Evolutionary conservation across 108 stramenopile species (phyloP).

Genomic region (Seminavis robusta): DNA sequence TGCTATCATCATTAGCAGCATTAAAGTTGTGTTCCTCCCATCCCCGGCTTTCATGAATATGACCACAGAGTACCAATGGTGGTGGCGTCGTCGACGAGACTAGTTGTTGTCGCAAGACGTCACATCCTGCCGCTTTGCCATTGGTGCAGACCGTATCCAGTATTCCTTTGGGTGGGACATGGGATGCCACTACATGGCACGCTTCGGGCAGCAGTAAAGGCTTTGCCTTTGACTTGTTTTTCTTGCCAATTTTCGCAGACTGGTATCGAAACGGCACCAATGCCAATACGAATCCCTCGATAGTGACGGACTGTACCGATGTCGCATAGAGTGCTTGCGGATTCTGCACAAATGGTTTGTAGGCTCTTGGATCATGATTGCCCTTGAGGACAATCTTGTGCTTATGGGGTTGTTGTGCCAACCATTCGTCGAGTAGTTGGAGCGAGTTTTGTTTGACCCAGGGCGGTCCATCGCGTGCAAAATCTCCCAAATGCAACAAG

Average conservation of each 20-base stretch:
- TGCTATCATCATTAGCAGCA: conserved; percentile 8
- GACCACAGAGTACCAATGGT: conserved; percentile 63
- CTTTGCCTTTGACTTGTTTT: no score
- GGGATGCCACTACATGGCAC: conserved; percentile 65
- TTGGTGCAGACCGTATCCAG: conserved; percentile 55
- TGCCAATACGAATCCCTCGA: conserved; percentile 21
- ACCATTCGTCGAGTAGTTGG: conserved; percentile 48
- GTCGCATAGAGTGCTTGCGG: no score
- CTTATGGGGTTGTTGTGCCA: conserved; percentile 54
- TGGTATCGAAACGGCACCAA: conserved; percentile 42
- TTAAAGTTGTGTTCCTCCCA: conserved; percentile 27
- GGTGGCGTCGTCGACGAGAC: no score
- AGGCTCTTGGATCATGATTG: conserved; percentile 67
- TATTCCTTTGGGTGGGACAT: conserved; percentile 60
- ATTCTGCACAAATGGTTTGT: conserved; percentile 42
- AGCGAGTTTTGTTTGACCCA: no score
- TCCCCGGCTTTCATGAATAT: conserved; percentile 77
- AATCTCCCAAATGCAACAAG: conserved; percentile 73
- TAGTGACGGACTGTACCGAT: conserved; percentile 31
- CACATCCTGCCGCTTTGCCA: conserved; percentile 50
- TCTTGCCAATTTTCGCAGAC: neutral
- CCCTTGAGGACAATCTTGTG: conserved; percentile 77
- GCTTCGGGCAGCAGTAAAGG: conserved; percentile 16
- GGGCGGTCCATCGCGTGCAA: conserved; percentile 50
- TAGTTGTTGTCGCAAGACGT: no score